Evolutionary conservation across 164 flowering plant genomes (phyloP).

Genomic region (Piper betle): DNA sequence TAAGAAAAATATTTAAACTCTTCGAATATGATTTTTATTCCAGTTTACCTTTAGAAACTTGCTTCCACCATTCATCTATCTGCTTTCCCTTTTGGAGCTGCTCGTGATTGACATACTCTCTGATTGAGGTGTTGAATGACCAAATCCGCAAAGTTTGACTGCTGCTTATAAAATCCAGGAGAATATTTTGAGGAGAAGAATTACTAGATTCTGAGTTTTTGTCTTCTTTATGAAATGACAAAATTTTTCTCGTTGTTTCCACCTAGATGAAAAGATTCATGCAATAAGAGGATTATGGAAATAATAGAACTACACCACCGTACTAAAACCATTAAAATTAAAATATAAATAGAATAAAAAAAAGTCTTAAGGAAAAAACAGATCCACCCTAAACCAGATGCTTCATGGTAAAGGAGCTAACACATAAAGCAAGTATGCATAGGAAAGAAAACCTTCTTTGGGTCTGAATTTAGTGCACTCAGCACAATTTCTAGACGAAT

Average conservation of each 20-base stretch:
- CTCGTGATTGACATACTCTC: slow-evolving; percentile 81
- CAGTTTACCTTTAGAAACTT: slow-evolving; percentile 66
- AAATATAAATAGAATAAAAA: too few relatives aligned
- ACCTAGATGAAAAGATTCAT: slow-evolving; percentile 32
- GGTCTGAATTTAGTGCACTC: slow-evolving; percentile 69
- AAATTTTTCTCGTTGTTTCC: slow-evolving; percentile 79
- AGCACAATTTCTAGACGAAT: slow-evolving; percentile 85
- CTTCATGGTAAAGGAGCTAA: too few relatives aligned
- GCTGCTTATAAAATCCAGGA: slow-evolving; percentile 93
- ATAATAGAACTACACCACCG: background rate
- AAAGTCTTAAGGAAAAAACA: background rate
- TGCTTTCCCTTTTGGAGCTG: slow-evolving; percentile 97
- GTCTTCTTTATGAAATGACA: slow-evolving; percentile 91
- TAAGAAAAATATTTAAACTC: too few relatives aligned
- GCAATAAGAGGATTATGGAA: background rate
- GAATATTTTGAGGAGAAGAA: slow-evolving; percentile 54
- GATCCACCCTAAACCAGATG: background rate
- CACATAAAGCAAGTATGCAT: background rate
- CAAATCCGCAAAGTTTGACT: slow-evolving; percentile 88
- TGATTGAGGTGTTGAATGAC: slow-evolving; percentile 73
- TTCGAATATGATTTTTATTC: background rate
- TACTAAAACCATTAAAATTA: background rate
- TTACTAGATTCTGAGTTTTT: slow-evolving; percentile 66
- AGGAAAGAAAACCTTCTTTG: slow-evolving; percentile 57
- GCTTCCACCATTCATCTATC: slow-evolving; percentile 99